Evolutionary conservation across 75 land plant species (phyloP).

Genomic region (Cryptomeria japonica): DNA sequence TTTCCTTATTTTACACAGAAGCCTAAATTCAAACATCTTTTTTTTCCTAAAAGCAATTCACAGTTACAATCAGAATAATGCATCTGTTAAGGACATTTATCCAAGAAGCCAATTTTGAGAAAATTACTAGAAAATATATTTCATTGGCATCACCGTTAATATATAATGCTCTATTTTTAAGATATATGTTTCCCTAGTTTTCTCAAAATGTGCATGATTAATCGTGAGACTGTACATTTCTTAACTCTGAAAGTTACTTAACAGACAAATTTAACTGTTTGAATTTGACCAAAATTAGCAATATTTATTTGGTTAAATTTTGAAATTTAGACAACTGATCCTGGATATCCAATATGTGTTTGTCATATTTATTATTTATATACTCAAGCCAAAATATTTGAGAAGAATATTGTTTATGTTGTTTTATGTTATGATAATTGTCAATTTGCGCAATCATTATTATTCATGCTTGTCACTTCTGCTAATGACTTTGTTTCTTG

Average conservation of each 20-base stretch:
- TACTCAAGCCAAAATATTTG: neutral
- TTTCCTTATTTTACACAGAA: neutral
- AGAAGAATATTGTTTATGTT: neutral
- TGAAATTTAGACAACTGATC: neutral
- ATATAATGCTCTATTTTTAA: neutral
- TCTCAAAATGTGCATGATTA: neutral
- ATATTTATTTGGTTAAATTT: too few species aligned
- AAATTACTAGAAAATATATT: neutral
- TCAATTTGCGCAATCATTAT: neutral
- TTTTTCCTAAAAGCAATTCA: neutral
- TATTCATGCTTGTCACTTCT: neutral
- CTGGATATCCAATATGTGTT: neutral
- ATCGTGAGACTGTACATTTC: neutral
- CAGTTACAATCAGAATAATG: neutral
- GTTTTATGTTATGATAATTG: neutral
- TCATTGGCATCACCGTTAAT: neutral
- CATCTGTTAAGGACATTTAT: neutral
- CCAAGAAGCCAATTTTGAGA: neutral
- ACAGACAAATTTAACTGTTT: neutral
- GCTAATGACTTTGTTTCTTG: neutral
- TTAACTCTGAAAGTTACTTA: neutral
- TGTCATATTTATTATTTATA: neutral
- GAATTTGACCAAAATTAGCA: neutral
- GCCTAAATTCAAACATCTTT: neutral
- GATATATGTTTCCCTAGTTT: neutral